Evolutionary conservation across 305 asterid species (phyloP).

Genomic region (Solanum hybrid): DNA sequence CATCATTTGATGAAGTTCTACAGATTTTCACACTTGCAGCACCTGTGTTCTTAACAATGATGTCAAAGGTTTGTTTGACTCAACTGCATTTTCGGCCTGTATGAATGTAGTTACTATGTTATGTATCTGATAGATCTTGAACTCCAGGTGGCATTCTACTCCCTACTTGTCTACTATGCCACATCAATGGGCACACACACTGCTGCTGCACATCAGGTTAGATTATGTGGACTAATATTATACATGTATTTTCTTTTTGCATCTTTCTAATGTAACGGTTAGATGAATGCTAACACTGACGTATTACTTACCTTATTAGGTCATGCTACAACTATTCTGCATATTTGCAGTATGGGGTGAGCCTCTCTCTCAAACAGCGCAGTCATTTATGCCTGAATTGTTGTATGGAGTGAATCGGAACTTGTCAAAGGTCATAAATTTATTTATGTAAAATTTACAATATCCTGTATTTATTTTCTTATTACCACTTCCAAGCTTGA

Average conservation of each 20-base stretch:
- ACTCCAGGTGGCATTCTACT: conserved; percentile 65
- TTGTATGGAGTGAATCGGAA: conserved; percentile 66
- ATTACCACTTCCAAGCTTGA: background rate
- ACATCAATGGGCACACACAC: conserved; percentile 72
- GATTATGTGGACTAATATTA: conserved; percentile 6
- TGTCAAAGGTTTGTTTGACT: conserved; percentile 63
- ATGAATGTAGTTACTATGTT: conserved; percentile 7
- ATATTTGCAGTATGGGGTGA: conserved; percentile 83
- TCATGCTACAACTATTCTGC: conserved; percentile 78
- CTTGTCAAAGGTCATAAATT: conserved; percentile 52
- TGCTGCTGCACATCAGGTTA: conserved; percentile 91
- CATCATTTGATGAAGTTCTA: conserved; percentile 54
- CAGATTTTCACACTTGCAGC: conserved; percentile 77
- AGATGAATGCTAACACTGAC: background rate
- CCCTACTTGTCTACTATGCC: conserved; percentile 81
- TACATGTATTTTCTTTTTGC: background rate
- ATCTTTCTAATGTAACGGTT: background rate
- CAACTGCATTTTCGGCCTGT: conserved; percentile 3
- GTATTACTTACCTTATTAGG: conserved; percentile 31
- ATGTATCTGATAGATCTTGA: conserved; percentile 13
- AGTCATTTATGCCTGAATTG: conserved; percentile 85
- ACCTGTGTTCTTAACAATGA: conserved; percentile 89
- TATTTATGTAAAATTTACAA: background rate
- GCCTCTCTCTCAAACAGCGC: conserved; percentile 95
- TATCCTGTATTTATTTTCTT: background rate